Evolutionary conservation across 805 yeast genomes (phyloP).

Genomic region (Cyberlindnera meyerae): DNA sequence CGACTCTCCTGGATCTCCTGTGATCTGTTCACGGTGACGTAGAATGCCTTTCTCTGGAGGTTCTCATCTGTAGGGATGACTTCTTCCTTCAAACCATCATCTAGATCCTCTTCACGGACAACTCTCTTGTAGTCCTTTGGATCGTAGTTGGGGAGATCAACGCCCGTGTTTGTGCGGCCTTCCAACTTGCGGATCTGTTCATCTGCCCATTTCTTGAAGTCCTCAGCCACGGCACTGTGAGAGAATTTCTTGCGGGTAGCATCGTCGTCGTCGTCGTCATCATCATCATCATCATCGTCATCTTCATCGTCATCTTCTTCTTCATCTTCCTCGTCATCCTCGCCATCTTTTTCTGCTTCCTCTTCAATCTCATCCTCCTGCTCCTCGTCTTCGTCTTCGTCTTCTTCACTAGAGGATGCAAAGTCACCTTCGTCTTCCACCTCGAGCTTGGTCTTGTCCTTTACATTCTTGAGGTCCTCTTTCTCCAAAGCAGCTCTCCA

Average conservation of each 20-base stretch:
- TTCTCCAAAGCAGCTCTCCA: conserved; percentile 62
- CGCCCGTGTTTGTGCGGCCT: conserved; percentile 50
- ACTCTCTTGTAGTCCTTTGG: conserved; percentile 41
- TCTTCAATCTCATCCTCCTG: conserved; percentile 21
- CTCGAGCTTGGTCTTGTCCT: conserved; percentile 15
- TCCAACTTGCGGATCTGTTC: conserved; percentile 59
- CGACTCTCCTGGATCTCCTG: conserved; percentile 64
- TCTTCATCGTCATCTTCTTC: conserved; percentile 1
- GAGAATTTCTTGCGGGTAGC: conserved; percentile 32
- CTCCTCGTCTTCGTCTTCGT: conserved; percentile 22
- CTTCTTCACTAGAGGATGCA: conserved; percentile 31
- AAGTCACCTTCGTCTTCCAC: conserved; percentile 63
- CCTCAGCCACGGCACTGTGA: conserved; percentile 47
- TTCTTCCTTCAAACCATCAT: conserved; percentile 62
- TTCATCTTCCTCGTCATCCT: conserved; percentile 28
- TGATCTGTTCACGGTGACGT: conserved; percentile 61
- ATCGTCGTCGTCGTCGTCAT: conserved; percentile 26
- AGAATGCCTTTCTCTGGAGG: conserved; percentile 52
- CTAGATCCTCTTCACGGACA: conserved; percentile 66
- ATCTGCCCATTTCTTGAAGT: conserved; percentile 89
- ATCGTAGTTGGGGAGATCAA: conserved; percentile 28
- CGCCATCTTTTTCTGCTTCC: conserved; percentile 29
- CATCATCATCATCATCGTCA: conserved; percentile 29
- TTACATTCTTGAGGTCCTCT: conserved; percentile 39
- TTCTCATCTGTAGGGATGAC: conserved; percentile 53